These are phyloP conservation scores for Lactifluus subvellereus DNA, from an alignment of 768 basidiomycete genomes.

Conservation along the genomic window DNA sequence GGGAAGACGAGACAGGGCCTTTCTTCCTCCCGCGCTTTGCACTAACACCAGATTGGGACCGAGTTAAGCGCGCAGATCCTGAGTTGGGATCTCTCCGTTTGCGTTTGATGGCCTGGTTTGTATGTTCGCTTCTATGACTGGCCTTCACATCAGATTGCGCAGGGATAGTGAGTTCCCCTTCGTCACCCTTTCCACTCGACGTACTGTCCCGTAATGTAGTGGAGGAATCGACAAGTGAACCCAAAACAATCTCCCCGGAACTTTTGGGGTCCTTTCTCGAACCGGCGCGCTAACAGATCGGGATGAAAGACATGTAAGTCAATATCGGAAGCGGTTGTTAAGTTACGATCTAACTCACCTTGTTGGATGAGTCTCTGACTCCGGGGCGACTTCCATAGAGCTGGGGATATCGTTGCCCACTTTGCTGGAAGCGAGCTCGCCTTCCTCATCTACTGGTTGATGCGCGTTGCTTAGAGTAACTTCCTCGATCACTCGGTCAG, in stretches of 20 bases:
- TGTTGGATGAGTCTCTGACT: not conserved
- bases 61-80: constrained; percentile 24
- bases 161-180: not conserved
- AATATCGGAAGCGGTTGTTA: not conserved
- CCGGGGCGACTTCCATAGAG: not conserved
- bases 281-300: not conserved
- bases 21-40: constrained; percentile 9
- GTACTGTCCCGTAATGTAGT: not conserved
- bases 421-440: not conserved
- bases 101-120: constrained; percentile 25
- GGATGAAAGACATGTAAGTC: not conserved
- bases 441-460: not conserved
- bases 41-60: constrained; percentile 24
- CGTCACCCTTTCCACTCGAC: not conserved
- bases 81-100: constrained; percentile 25
- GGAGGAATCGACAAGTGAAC: not conserved
- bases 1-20: not conserved
- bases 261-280: not conserved
- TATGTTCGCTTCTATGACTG: not conserved
- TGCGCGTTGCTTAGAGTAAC: not conserved
- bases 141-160: constrained; percentile 1
- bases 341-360: not conserved
- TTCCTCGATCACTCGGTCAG: not conserved
- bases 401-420: not conserved
- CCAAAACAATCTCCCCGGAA: not conserved